These are phyloP conservation scores for Jatropha podagrica DNA, from an alignment of 441 rosid genomes.

Conservation along the genomic window DNA sequence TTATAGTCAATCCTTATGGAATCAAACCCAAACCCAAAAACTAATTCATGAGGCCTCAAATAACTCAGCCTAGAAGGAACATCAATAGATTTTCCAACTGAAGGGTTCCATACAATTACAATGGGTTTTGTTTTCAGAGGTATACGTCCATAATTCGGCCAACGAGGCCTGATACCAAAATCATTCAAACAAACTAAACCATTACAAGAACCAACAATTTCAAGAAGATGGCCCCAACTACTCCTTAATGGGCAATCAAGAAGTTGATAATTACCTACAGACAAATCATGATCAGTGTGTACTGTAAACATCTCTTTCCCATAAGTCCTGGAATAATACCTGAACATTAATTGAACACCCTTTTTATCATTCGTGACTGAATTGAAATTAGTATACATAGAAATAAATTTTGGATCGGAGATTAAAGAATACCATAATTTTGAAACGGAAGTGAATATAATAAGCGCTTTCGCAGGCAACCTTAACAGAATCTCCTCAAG, in stretches of 20 bases:
- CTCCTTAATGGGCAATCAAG: conserved; percentile 8
- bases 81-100: background rate
- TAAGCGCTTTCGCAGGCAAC: background rate
- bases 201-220: conserved; percentile 1
- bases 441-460: background rate
- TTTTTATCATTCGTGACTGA: background rate
- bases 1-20: background rate
- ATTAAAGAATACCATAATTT: conserved; percentile 15
- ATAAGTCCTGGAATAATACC: background rate
- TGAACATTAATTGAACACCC: background rate
- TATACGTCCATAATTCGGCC: too few species aligned
- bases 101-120: conserved; percentile 5
- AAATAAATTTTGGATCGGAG: background rate
- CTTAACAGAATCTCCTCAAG: background rate
- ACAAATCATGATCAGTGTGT: background rate
- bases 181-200: conserved; percentile 13
- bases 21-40: conserved; percentile 12
- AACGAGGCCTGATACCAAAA: background rate
- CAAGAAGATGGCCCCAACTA: background rate
- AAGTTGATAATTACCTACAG: background rate
- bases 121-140: background rate
- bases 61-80: background rate
- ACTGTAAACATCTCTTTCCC: background rate
- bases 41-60: background rate
- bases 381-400: background rate